A percentile compares a stretch with the other conserved stretches of the same genome.
These are phyloP conservation scores for Leucoagaricus sp. DNA, from an alignment of 1,284 basidiomycete species.

Conservation along the genomic window DNA sequence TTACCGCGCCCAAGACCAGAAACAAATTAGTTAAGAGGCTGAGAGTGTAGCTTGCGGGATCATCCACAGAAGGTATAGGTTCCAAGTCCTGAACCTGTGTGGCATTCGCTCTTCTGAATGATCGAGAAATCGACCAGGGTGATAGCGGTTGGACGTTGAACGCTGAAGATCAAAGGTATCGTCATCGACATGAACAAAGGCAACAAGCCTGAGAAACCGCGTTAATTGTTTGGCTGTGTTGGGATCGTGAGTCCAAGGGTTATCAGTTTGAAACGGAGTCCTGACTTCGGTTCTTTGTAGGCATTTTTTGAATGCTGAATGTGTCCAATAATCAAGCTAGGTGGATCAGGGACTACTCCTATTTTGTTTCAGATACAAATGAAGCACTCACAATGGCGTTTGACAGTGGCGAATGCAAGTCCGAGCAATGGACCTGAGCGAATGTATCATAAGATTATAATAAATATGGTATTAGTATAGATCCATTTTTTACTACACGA, in stretches of 20 bases:
- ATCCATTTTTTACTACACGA: background rate
- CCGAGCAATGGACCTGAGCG: background rate
- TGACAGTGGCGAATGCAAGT: background rate
- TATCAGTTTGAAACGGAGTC: background rate
- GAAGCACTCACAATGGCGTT: background rate
- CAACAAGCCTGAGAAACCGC: background rate
- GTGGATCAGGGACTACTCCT: background rate
- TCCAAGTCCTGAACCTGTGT: background rate
- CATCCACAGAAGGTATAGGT: background rate
- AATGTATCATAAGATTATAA: too few relatives aligned
- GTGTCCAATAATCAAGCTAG: background rate
- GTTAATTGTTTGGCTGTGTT: conserved; percentile 1
- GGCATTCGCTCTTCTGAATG: background rate
- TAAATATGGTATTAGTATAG: too few relatives aligned
- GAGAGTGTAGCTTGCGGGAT: background rate
- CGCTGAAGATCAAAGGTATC: background rate
- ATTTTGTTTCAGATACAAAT: background rate
- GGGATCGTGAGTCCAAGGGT: background rate
- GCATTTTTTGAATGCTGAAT: background rate
- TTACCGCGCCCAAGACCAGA: background rate
- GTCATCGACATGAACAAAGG: background rate
- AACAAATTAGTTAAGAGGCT: background rate
- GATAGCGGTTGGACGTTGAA: background rate
- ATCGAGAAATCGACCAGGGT: background rate
- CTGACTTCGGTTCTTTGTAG: too few relatives aligned